Conservation (phyloP, 495 filamentous ascomycete genomes). For the Hypoxylon trugodes region DNA sequence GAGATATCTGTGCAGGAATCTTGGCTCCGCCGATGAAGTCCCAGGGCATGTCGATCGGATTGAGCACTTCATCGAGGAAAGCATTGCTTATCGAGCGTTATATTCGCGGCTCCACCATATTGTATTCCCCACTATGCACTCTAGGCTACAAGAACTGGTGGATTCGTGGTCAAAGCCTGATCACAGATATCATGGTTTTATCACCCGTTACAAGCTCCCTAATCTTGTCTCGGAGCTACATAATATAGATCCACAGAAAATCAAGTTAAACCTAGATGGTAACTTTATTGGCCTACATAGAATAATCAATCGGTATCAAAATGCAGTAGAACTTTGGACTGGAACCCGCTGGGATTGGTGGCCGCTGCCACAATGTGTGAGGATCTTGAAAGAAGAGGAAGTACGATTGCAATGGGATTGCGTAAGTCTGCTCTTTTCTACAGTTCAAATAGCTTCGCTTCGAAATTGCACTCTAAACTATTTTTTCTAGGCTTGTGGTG, state of each 20-base stretch:
- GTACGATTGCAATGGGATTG: constrained; percentile 1
- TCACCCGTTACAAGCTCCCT: neutral
- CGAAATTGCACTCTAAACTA: neutral
- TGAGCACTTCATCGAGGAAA: neutral
- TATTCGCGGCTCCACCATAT: neutral
- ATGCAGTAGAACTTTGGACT: neutral
- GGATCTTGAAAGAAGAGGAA: neutral
- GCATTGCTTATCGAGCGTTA: neutral
- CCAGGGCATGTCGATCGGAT: neutral
- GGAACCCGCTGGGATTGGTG: neutral
- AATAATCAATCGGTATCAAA: neutral
- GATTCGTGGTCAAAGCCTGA: neutral
- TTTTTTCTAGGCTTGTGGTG: neutral
- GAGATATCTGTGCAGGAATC: neutral
- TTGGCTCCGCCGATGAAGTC: neutral
- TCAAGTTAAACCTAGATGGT: neutral
- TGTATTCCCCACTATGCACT: neutral
- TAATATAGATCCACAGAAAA: neutral
- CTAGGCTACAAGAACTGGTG: neutral
- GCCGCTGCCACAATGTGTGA: neutral
- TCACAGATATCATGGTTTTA: neutral
- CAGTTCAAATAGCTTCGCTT: too few species aligned
- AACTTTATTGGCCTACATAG: neutral
- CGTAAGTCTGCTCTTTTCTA: neutral
- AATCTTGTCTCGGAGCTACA: neutral